phyloP scores from a whole-genome alignment of 345 rosid genomes.

The Sonneratia alba region DNA sequence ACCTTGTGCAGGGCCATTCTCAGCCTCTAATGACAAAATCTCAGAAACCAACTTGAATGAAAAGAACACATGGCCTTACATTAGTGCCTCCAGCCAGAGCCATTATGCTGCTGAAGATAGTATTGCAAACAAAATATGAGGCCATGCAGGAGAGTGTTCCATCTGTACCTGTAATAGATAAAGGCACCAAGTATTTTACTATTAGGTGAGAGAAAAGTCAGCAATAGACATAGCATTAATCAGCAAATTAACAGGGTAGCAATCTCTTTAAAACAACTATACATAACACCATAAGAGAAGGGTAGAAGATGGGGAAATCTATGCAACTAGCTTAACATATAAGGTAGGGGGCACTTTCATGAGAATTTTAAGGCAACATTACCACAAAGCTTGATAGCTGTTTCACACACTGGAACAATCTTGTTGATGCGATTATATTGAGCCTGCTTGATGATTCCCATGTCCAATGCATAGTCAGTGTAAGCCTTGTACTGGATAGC shows the following conservation, averaged over 20 bases:
- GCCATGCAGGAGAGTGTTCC: conserved; percentile 90
- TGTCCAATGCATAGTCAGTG: conserved; percentile 87
- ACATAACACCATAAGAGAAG: not conserved
- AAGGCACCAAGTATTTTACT: no score
- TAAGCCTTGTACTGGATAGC: conserved; percentile 89
- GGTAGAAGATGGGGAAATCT: not conserved
- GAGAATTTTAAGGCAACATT: conserved; percentile 6
- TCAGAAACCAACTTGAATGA: not conserved
- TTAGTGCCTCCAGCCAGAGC: conserved; percentile 51
- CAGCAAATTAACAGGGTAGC: not conserved
- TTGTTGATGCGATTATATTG: conserved; percentile 54
- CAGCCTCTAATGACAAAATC: not conserved
- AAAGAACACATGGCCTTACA: conserved; percentile 37
- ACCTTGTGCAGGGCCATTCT: not conserved
- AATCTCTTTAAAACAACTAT: not conserved
- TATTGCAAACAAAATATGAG: conserved; percentile 81
- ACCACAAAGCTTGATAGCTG: conserved; percentile 92
- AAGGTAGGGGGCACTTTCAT: not conserved
- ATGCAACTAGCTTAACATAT: not conserved
- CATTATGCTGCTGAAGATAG: conserved; percentile 66
- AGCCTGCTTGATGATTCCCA: conserved; percentile 57
- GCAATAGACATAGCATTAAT: not conserved
- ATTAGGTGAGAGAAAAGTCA: not conserved
- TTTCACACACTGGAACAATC: conserved; percentile 79
- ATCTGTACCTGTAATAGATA: conserved; percentile 58